A percentile compares a stretch with the other conserved stretches of the same genome.
Evolutionary conservation across 2,329 filamentous ascomycete genomes (phyloP).

Genomic region (Mollisia scopiformis): DNA sequence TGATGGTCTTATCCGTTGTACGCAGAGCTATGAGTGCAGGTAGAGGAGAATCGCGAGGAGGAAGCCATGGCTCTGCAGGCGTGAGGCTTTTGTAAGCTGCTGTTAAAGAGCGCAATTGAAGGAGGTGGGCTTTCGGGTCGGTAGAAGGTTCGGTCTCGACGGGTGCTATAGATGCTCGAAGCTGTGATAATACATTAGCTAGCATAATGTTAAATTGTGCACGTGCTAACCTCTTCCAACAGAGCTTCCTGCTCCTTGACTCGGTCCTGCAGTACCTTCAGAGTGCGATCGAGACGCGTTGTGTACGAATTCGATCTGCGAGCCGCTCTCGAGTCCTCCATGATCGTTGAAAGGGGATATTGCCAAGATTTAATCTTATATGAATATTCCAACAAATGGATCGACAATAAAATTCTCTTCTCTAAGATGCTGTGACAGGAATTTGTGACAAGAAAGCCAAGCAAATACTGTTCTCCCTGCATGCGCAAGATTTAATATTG

Average conservation of each 20-base stretch:
- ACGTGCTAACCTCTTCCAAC: conserved; percentile 46
- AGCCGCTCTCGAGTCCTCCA: conserved; percentile 23
- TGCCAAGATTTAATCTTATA: neutral
- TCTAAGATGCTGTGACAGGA: too few species aligned
- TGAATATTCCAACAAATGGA: neutral
- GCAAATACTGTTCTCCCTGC: neutral
- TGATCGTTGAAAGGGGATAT: conserved; percentile 1
- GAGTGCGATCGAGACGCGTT: conserved; percentile 64
- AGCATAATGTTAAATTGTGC: neutral
- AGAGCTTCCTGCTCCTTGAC: conserved; percentile 57
- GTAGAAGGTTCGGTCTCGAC: conserved; percentile 31
- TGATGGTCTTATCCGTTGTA: conserved; percentile 64
- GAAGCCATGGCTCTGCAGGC: conserved; percentile 65
- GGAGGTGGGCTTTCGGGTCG: conserved; percentile 40
- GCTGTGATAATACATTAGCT: conserved; percentile 26
- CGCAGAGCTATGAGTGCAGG: conserved; percentile 74
- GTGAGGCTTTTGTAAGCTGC: conserved; percentile 68
- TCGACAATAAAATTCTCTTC: neutral
- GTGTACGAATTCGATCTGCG: conserved; percentile 47
- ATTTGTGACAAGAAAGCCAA: too few species aligned
- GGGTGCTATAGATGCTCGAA: conserved; percentile 29
- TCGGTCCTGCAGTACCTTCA: conserved; percentile 65
- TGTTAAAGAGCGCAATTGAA: conserved; percentile 57
- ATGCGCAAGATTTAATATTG: too few species aligned
- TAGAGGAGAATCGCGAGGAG: conserved; percentile 66